These are phyloP conservation scores for Pyronema domesticum DNA, from an alignment of 495 filamentous ascomycete genomes.

Conservation along the genomic window DNA sequence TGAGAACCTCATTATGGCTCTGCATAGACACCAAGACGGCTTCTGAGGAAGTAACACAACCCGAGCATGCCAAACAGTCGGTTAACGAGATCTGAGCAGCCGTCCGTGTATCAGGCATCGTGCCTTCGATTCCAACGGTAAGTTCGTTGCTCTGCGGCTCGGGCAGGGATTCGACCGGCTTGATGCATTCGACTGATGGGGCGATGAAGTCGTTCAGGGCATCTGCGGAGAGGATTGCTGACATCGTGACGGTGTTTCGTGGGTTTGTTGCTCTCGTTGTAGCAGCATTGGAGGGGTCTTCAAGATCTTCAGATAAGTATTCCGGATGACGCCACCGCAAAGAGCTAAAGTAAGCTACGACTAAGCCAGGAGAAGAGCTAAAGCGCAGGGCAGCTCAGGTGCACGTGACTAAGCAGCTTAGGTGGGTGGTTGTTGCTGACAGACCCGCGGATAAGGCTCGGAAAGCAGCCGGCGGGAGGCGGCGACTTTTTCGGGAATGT, in stretches of 20 bases:
- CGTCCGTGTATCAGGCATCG: conserved; percentile 28
- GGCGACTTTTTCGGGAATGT: too few relatives aligned
- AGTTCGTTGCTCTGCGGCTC: conserved; percentile 18
- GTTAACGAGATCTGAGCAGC: conserved; percentile 86
- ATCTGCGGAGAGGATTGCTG: conserved; percentile 87
- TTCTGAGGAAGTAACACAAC: conserved; percentile 93
- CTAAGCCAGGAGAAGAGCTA: not conserved
- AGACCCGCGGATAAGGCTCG: too few relatives aligned
- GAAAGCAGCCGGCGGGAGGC: too few relatives aligned
- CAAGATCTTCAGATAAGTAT: not conserved
- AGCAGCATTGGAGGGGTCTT: not conserved
- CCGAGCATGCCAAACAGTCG: conserved; percentile 92
- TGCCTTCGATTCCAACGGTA: conserved; percentile 68
- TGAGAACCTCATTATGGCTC: conserved; percentile 77
- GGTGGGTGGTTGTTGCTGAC: too few relatives aligned
- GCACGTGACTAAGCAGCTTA: too few relatives aligned
- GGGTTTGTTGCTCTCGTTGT: not conserved
- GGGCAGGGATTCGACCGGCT: conserved; percentile 83
- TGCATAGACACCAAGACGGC: conserved; percentile 85
- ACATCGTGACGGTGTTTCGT: conserved; percentile 38
- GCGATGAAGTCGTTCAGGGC: conserved; percentile 98
- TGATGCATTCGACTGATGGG: conserved; percentile 93
- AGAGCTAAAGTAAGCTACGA: not conserved
- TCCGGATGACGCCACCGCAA: not conserved
- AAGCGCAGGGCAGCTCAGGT: not conserved